Conservation (phyloP, 75 land plant species). For the Pseudotsuga menziesii region DNA sequence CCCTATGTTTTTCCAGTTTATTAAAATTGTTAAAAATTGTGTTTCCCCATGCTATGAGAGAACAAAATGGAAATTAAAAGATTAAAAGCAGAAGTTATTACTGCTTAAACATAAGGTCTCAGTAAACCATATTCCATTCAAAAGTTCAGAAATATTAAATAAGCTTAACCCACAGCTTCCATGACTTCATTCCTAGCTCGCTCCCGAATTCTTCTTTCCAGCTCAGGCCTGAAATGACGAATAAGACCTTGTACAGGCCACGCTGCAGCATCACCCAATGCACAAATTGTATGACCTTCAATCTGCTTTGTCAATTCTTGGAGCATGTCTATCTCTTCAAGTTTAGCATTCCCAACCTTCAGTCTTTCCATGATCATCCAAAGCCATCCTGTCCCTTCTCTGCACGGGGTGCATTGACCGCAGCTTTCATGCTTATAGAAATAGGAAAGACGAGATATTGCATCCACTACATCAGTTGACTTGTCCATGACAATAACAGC, state of each 20-base stretch:
- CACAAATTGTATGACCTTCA: conserved; percentile 94
- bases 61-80: too few relatives aligned
- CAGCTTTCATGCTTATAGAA: conserved; percentile 96
- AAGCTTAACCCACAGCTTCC: conserved; percentile 20
- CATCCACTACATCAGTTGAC: conserved; percentile 92
- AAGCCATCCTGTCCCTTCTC: conserved; percentile 90
- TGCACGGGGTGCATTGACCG: conserved; percentile 93
- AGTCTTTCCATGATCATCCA: conserved; percentile 95
- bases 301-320: conserved; percentile 92
- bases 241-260: conserved; percentile 97
- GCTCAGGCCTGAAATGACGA: conserved; percentile 84
- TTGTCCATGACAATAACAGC: conserved; percentile 97
- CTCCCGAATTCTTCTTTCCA: conserved; percentile 85
- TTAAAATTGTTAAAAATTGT: too few relatives aligned
- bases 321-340: conserved; percentile 92
- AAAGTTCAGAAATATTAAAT: too few relatives aligned
- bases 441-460: conserved; percentile 86
- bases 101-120: too few relatives aligned
- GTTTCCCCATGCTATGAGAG: too few relatives aligned
- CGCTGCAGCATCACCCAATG: conserved; percentile 93
- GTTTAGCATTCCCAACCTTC: conserved; percentile 84
- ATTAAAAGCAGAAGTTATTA: too few relatives aligned
- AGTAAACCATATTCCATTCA: too few relatives aligned
- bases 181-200: conserved; percentile 66
- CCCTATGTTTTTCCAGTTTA: too few relatives aligned